A percentile compares a stretch with the other conserved stretches of the same genome.
Evolutionary conservation across 495 filamentous ascomycete genomes (phyloP).

Genomic region (Daldinia bambusicola): DNA sequence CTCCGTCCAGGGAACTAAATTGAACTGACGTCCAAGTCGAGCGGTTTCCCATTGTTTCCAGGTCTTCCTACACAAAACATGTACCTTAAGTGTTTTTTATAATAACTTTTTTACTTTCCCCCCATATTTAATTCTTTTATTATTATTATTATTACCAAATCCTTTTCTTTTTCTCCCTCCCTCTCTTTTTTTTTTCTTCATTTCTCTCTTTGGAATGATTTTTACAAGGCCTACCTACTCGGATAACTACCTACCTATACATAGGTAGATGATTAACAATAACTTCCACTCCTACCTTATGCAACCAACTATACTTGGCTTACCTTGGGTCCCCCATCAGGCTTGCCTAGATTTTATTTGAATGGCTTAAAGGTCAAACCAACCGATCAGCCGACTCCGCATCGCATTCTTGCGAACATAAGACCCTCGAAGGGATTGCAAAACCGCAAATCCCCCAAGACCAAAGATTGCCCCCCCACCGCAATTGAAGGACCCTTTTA

Average conservation of each 20-base stretch:
- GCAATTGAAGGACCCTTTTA: slow-evolving; percentile 19
- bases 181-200: background rate
- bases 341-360: slow-evolving; percentile 36
- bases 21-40: slow-evolving; percentile 24
- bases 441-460: slow-evolving; percentile 14
- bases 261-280: too few species aligned
- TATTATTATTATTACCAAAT: slow-evolving; percentile 11
- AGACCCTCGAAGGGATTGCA: slow-evolving; percentile 26
- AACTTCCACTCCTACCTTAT: slow-evolving; percentile 4
- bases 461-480: slow-evolving; percentile 20
- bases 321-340: slow-evolving; percentile 26
- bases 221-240: background rate
- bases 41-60: slow-evolving; percentile 20
- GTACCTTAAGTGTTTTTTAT: too few species aligned
- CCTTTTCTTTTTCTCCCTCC: background rate
- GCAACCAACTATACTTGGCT: slow-evolving; percentile 24
- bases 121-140: slow-evolving; percentile 6
- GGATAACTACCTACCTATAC: too few species aligned
- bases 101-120: slow-evolving; percentile 11
- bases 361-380: slow-evolving; percentile 20
- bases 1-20: slow-evolving; percentile 5
- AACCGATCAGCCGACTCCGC: slow-evolving; percentile 44
- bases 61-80: background rate
- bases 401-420: slow-evolving; percentile 32
- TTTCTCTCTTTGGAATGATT: background rate